Base-by-base conservation (phyloP, 495 filamentous ascomycete genomes). In the Aspergillus hancockii region DNA sequence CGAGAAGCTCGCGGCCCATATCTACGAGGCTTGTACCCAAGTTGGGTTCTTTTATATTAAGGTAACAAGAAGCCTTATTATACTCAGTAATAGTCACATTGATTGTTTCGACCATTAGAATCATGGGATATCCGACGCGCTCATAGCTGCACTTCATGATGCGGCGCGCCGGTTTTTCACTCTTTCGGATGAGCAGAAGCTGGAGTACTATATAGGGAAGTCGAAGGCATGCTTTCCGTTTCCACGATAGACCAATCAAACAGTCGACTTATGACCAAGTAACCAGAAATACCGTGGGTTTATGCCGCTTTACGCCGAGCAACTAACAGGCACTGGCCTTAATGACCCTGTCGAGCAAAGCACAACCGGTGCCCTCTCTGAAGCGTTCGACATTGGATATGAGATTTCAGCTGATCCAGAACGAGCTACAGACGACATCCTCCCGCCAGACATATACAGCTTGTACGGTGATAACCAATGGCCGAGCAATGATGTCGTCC, bases 21-120 rank as follows among this genome's bases (percentile, higher is more conserved):
- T 86, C 23, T 71, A 69, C 32, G 71, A 77, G 45, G 82, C 81
- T 2, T 85, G 82, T 55, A 73, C 72, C 0, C 71, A 75, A 6
- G 80, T 81, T 30, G 83, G 84, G 0, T 87, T 87, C 67, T 85
- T 87, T 63, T 81, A 83, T 31, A 76, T 85, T 28, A 73, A 73
- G 63, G 71, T 74, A 55, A 18, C n/a, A 1, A 34, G 22, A 22
- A 49, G 14, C 0, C 1, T 23, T 49, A 6, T 2, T 2, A 36
- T 12, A 16, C n/a, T 1, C n/a, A 40, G 13, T 14, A 45, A 22
- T 45, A 73, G 70, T 18, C 66, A 68, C 25, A 45, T 28, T 63
- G 12, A 49, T 22, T 9, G 7, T 21, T 25, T 23, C n/a, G n/a
- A 22, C 34, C 6, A 23, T 18, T 52, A 67, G 66, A 67, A 70